Percentiles rank a stretch among this genome's conserved stretches.
These are phyloP conservation scores for Chalciporus sp. DNA, from an alignment of 1,284 basidiomycete species.

Conservation along the genomic window DNA sequence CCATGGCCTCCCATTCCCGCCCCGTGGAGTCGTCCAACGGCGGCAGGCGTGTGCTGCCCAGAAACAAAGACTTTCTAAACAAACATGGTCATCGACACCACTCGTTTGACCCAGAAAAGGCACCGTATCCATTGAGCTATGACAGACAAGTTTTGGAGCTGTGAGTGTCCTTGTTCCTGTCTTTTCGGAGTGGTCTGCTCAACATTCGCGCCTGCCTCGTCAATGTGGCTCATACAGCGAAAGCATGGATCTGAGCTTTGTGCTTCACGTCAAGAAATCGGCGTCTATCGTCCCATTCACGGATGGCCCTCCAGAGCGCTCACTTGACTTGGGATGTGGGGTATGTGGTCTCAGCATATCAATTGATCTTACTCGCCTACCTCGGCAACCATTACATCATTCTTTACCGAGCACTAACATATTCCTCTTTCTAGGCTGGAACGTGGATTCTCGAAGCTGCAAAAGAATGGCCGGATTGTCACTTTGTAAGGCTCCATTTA, in stretches of 20 bases:
- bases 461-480: slow-evolving; percentile 65
- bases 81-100: slow-evolving; percentile 68
- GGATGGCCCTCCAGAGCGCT: slow-evolving; percentile 46
- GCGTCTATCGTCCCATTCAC: slow-evolving; percentile 59
- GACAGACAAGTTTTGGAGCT: slow-evolving; percentile 64
- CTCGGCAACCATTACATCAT: neutral
- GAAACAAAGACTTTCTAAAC: slow-evolving; percentile 56
- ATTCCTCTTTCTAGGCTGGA: slow-evolving; percentile 50
- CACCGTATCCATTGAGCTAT: slow-evolving; percentile 68
- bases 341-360: slow-evolving; percentile 41
- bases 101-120: slow-evolving; percentile 69
- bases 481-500: slow-evolving; percentile 53
- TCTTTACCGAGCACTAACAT: neutral
- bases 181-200: neutral
- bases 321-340: slow-evolving; percentile 72
- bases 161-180: slow-evolving; percentile 42
- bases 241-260: slow-evolving; percentile 57
- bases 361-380: no score
- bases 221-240: slow-evolving; percentile 43
- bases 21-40: slow-evolving; percentile 12
- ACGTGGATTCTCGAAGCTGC: slow-evolving; percentile 74
- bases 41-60: slow-evolving; percentile 30
- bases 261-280: slow-evolving; percentile 49
- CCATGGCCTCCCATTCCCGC: slow-evolving; percentile 24
- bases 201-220: slow-evolving; percentile 1